phyloP scores from a whole-genome alignment of 2,329 filamentous ascomycete genomes.

The Aspergillus oerlinghausenensis region DNA sequence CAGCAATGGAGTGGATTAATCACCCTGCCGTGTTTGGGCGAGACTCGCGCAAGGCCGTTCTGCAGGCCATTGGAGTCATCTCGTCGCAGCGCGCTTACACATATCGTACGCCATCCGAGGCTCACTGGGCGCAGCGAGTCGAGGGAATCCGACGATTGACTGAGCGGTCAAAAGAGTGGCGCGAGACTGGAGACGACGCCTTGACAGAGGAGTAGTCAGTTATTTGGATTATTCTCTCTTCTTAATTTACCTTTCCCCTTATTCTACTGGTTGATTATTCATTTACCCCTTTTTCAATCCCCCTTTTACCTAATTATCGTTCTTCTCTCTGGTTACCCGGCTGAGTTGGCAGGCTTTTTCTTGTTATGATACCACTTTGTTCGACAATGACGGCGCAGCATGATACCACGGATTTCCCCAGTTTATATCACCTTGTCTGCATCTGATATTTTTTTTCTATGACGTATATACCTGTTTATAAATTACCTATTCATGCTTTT shows the following conservation, averaged over 20 bases:
- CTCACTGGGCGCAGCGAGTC: constrained; percentile 81
- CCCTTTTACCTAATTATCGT: constrained; percentile 2
- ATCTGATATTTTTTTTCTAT: not conserved
- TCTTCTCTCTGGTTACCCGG: not conserved
- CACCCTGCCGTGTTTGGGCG: constrained; percentile 92
- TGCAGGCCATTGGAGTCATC: constrained; percentile 95
- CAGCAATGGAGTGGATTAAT: constrained; percentile 93
- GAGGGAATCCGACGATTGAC: constrained; percentile 75
- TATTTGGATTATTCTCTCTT: not conserved
- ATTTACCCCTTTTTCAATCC: constrained; percentile 4
- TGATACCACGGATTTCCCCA: constrained; percentile 28
- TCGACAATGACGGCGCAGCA: constrained; percentile 30
- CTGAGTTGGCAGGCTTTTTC: constrained; percentile 9
- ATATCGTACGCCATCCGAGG: constrained; percentile 84
- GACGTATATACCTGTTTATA: constrained; percentile 6
- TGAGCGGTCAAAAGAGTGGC: constrained; percentile 84
- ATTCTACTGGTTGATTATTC: constrained; percentile 9
- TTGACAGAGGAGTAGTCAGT: constrained; percentile 48
- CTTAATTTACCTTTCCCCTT: constrained; percentile 5
- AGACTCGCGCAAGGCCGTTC: constrained; percentile 89
- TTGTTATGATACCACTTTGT: constrained; percentile 40
- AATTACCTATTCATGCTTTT: not conserved
- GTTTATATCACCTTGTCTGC: not conserved
- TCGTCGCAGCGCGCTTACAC: constrained; percentile 91
- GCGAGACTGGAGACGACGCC: constrained; percentile 76